Evolutionary conservation across 352 stramenopile species (phyloP), one percentile per base, ranked within the genome.

Genomic region (Pythium utonaiense): DNA sequence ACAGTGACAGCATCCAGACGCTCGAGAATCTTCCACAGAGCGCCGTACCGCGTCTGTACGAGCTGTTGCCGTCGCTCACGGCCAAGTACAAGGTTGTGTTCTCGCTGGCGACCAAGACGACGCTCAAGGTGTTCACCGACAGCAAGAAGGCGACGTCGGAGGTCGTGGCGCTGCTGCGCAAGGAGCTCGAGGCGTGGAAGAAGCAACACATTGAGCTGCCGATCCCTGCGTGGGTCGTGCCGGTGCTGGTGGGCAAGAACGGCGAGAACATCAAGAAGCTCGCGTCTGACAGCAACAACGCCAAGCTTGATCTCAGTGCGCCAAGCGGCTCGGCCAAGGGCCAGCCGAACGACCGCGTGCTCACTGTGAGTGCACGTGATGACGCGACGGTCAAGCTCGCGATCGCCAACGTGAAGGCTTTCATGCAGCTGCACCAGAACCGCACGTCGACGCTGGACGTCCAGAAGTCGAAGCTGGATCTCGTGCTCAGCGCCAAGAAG

Each of bases 241-340:
- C 83, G 1, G 70, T 88, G 24, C 61, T 93, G 6, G 68, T 93
- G 13, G 83, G 83, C 34, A 88, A 88, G 53, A 91, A 72, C 60
- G 83, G 83, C 36, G 83, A 93, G 45, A 84, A 75, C 14, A 93
- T 93, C 60, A 86, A 88, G 68, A 86, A 86, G 60, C 72, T 93
- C 6, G 75, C 70, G 31, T 57, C 74, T 2, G 74, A 89, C 49
- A 78, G 72, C 64, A 81, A 86, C 45, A 62, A 66, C 16, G 75
- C 78, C 30, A 75, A 73, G 17, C 64, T 91, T 30, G 78, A 88
- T 59, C 69, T 91, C 59, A 85, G 67, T 12, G 52, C 64, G 27
- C 57, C 67, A 5, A 47, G 25, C 71, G 3, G 4, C 17, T 41
- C 21, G 33, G 34, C 25, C 24, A 25, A 41, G 13, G 44, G 17